A percentile compares a stretch with the other conserved stretches of the same genome.
These are phyloP conservation scores for Corrigiola litoralis DNA, from an alignment of 179 eudicot species.

Conservation along the genomic window DNA sequence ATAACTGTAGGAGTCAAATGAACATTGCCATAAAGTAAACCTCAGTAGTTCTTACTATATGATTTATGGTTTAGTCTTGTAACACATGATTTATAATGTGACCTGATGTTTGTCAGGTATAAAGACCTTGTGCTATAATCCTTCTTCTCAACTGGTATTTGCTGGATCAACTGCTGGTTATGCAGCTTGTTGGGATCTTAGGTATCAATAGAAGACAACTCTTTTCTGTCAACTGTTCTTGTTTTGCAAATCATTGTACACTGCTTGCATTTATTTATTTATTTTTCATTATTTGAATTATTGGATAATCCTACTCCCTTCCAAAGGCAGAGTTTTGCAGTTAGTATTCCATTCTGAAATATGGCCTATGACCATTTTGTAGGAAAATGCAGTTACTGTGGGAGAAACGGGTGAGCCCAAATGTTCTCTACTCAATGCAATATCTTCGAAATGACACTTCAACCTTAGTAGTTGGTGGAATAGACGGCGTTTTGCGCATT, in stretches of 20 bases:
- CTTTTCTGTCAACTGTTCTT: not conserved
- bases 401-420: conserved; percentile 53
- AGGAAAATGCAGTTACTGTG: conserved; percentile 55
- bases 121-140: conserved; percentile 56
- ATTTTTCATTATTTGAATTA: not conserved
- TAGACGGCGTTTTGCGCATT: conserved; percentile 71
- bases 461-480: conserved; percentile 65
- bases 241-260: not conserved
- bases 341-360: too few species aligned
- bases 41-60: not conserved
- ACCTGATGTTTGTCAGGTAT: conserved; percentile 38
- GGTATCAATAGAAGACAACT: conserved; percentile 32
- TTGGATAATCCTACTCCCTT: too few species aligned
- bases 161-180: conserved; percentile 69
- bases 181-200: conserved; percentile 81
- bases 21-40: not conserved
- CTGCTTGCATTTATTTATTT: not conserved
- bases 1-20: not conserved
- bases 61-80: not conserved
- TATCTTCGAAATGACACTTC: conserved; percentile 51
- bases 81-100: conserved; percentile 5
- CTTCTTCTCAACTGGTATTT: conserved; percentile 56
- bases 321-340: too few species aligned
- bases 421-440: conserved; percentile 64
- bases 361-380: conserved; percentile 11